Evolutionary conservation across 202 grass and related monocot species (phyloP).

Genomic region (Elaeis oleifera): DNA sequence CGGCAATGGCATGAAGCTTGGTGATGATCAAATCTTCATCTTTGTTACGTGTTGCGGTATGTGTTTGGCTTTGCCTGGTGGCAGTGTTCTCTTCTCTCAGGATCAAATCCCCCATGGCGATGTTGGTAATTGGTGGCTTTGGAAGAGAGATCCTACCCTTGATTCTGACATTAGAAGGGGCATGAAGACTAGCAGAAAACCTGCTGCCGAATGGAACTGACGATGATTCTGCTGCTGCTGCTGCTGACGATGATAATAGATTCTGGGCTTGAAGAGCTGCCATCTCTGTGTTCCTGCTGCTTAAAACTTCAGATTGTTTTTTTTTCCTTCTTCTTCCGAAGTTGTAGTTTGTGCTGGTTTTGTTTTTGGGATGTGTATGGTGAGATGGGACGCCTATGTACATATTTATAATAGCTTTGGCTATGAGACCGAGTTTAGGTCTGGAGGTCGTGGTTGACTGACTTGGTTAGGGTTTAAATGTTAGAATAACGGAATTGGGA

Average conservation of each 20-base stretch:
- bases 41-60: background rate
- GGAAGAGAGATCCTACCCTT: background rate
- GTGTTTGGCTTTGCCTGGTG: background rate
- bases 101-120: background rate
- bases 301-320: too few species aligned
- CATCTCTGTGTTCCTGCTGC: background rate
- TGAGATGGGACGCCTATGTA: too few species aligned
- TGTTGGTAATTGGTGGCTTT: background rate
- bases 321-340: too few species aligned
- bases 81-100: background rate
- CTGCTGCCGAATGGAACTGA: background rate
- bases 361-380: too few species aligned
- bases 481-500: too few species aligned
- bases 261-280: slow-evolving; percentile 1
- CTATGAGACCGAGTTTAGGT: too few species aligned
- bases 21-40: background rate
- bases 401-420: too few species aligned
- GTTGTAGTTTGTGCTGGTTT: too few species aligned
- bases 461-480: too few species aligned
- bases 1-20: slow-evolving; percentile 40
- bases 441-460: too few species aligned
- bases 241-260: background rate
- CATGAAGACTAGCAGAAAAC: background rate
- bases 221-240: background rate
- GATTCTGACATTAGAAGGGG: background rate